Conservation (phyloP, 371 early-diverging fungal species). For the Mortierella sp. region DNA sequence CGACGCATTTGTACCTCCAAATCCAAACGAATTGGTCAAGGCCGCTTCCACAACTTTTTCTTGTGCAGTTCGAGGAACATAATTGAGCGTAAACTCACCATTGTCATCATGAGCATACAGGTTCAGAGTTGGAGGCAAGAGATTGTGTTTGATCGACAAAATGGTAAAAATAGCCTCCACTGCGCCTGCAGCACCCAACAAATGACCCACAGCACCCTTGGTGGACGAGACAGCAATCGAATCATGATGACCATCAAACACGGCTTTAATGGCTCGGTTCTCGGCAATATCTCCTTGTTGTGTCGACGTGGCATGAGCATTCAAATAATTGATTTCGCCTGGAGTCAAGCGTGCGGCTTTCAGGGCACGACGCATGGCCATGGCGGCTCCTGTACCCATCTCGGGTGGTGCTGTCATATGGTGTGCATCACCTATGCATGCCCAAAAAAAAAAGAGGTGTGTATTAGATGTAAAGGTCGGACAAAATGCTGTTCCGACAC, state of each 20-base stretch:
- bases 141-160: slow-evolving; percentile 73
- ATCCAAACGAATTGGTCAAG: slow-evolving; percentile 95
- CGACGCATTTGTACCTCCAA: slow-evolving; percentile 96
- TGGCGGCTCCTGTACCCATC: slow-evolving; percentile 86
- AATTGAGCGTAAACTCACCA: slow-evolving; percentile 80
- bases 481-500: neutral
- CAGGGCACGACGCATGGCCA: slow-evolving; percentile 88
- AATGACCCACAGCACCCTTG: slow-evolving; percentile 93
- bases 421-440: slow-evolving; percentile 83
- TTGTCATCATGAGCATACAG: slow-evolving; percentile 63
- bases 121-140: slow-evolving; percentile 89
- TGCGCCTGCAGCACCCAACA: slow-evolving; percentile 95
- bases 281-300: slow-evolving; percentile 78
- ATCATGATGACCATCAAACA: slow-evolving; percentile 72
- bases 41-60: slow-evolving; percentile 71
- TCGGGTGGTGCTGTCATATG: slow-evolving; percentile 95
- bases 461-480: neutral
- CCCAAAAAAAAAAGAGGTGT: neutral
- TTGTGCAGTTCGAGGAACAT: slow-evolving; percentile 75
- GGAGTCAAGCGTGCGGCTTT: slow-evolving; percentile 66
- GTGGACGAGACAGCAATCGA: slow-evolving; percentile 85
- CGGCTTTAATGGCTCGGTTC: slow-evolving; percentile 78
- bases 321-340: slow-evolving; percentile 84
- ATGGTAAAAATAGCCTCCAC: slow-evolving; percentile 94
- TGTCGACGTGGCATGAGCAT: slow-evolving; percentile 98